Evolutionary conservation across 768 basidiomycete genomes (phyloP), one percentile per base, ranked within the genome.

Genomic region (Thelephora aurantiotincta): DNA sequence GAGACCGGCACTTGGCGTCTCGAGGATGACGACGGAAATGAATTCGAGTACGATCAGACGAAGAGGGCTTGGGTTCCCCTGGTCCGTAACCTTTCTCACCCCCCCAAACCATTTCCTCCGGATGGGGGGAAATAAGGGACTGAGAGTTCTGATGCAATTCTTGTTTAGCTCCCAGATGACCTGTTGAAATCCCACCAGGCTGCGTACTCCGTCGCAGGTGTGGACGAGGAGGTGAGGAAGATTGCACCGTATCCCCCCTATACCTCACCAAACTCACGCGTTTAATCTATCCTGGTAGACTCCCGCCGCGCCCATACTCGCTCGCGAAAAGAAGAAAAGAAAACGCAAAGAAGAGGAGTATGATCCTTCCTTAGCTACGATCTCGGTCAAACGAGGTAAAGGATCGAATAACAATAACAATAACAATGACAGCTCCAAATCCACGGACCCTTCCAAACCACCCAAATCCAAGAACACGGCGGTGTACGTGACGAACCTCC

Each of bases 181-280:
- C 68, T 88, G 11, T 54, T 94, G 49, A 81, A 79, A 59, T 80
- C 79, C 19, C 94, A 99, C 61, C 96, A 98, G 68, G 92, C 90
- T 0, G 93, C 91, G 1, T 99, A 99, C 63, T 83, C 90, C 0
- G 71, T 99, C 1, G 72, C 70, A 12, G 96, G 94, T 9, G 92
- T 99, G 19, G 94, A 99, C 60, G 96, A 98, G 70, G 76, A 80
- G 67, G 93, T 89, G 61, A 60, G 79, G 65, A n/a, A n/a, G n/a
- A n/a, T n/a, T n/a, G n/a, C 47, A 51, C 48, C 53, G 42, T 48
- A 51, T 51, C 48, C 48, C 19, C 41, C 37, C 14, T 19, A 35
- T 47, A 44, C 44, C 33, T 34, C 55, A 52, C 50, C 30, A 13
- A 33, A n/a, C 42, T 55, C 48, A 54, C 52, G 58, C 50, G 55